Evolutionary conservation across 2,329 filamentous ascomycete genomes (phyloP), one percentile per base, ranked within the genome.

Genomic region (Botrytis fragariae): DNA sequence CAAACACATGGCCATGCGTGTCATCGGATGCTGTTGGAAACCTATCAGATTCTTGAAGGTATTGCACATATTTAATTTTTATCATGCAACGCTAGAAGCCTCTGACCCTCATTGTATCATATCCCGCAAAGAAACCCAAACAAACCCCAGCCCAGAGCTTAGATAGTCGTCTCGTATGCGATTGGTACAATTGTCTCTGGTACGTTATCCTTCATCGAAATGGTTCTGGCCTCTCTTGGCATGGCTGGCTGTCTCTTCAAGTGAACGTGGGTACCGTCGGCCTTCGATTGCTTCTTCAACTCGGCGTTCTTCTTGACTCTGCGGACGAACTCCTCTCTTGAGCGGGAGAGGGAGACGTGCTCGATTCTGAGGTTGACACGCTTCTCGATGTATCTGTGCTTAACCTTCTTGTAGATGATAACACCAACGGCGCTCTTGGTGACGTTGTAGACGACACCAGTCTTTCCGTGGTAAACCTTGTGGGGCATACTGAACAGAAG

Each of bases 401-500:
- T 94, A 85, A 99, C 96, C 86, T 97, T 94, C 91, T 97, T 98
- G 93, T 97, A 95, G 87, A 99, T 93, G 88, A 99, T 98, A 86
- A 99, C 93, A 83, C 96, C 96, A 84, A 99, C 94, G 79, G 96
- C 93, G 82, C 90, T 93, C 91, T 98, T 97, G 87, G 95, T 96
- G 82, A 99, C 96, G 90, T 99, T 99, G 93, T 97, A 97, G 87
- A 97, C 88, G 82, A 97, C 93, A 84, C 94, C 94, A 78, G 95
- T 97, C 93, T 98, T 98, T 84, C 95, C 96, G 90, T 98, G 95
- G 92, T 97, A 98, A 87, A 97, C 93, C 91, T 98, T 98, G 92
- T 95, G 94, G 82, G 95, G 95, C 94, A 97, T 96, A 89, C 94
- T 74, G 63, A 44, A 14, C 44, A 63, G 22, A 61, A 48, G 62